phyloP scores from a whole-genome alignment of 177 flowering plant genomes.

The Vitis hybrid region DNA sequence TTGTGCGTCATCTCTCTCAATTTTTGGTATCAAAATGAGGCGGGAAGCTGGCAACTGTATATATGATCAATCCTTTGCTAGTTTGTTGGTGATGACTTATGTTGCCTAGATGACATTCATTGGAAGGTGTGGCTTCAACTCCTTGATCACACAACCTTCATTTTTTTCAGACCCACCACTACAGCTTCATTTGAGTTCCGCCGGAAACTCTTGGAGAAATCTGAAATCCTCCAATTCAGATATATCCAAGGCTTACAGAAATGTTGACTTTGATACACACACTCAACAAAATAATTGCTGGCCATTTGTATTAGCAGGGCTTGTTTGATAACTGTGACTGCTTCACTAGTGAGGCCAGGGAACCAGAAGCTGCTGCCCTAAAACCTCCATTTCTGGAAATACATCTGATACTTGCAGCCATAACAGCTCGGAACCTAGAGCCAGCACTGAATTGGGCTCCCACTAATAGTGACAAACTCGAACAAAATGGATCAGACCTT shows the following conservation, averaged over 20 bases:
- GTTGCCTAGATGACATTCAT: no score
- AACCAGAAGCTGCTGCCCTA: constrained; percentile 35
- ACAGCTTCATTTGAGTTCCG: no score
- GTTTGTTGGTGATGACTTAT: no score
- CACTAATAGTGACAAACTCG: constrained; percentile 30
- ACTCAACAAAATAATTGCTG: constrained; percentile 66
- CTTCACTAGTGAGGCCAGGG: constrained; percentile 57
- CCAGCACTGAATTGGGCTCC: constrained; percentile 47
- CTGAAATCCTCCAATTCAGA: constrained; percentile 63
- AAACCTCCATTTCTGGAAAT: constrained; percentile 59
- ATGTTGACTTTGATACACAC: constrained; percentile 59
- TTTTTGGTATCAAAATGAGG: no score
- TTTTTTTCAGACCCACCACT: no score
- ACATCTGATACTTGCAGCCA: constrained; percentile 58
- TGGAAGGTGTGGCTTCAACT: no score
- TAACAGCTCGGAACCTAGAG: constrained; percentile 43
- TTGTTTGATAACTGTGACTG: constrained; percentile 74
- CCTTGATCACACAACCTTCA: no score
- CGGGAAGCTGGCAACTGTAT: no score
- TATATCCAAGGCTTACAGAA: constrained; percentile 77
- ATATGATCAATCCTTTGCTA: no score
- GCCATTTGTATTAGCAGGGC: constrained; percentile 74
- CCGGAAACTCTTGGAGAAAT: no score
- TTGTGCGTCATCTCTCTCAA: no score
- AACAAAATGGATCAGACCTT: constrained; percentile 27